Evolutionary conservation across 2,329 filamentous ascomycete genomes (phyloP).

Genomic region (Neonectria hederae): DNA sequence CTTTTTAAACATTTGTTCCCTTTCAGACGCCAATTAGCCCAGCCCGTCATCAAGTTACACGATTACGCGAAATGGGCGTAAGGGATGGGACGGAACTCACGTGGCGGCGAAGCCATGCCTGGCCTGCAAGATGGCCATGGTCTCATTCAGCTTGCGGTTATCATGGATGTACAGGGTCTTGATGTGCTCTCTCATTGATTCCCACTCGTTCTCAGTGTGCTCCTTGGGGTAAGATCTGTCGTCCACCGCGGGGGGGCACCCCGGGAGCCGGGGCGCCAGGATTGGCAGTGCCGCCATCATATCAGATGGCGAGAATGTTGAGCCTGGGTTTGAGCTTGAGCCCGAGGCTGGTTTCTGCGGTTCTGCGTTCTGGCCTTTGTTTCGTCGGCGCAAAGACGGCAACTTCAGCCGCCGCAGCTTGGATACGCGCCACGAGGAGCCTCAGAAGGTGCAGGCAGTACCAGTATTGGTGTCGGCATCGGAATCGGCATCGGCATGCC

Average conservation of each 20-base stretch:
- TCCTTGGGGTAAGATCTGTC: conserved; percentile 46
- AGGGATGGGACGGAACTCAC: conserved; percentile 41
- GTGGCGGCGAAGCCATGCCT: conserved; percentile 50
- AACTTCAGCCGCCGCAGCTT: conserved; percentile 21
- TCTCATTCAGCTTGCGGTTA: conserved; percentile 49
- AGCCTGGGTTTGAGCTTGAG: conserved; percentile 1
- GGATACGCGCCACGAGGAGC: conserved; percentile 28
- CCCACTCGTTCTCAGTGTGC: conserved; percentile 50
- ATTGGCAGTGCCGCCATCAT: conserved; percentile 44
- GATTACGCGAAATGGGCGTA: neutral
- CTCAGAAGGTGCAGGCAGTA: conserved; percentile 28
- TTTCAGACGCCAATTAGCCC: conserved; percentile 26
- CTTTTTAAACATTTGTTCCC: conserved; percentile 54
- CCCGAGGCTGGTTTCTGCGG: conserved; percentile 2
- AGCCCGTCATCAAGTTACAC: neutral
- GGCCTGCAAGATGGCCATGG: conserved; percentile 48
- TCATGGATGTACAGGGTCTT: conserved; percentile 48
- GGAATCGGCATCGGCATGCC: conserved; percentile 37
- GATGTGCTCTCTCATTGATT: conserved; percentile 45
- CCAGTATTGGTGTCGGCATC: conserved; percentile 26
- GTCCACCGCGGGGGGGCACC: conserved; percentile 37
- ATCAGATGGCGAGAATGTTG: conserved; percentile 5
- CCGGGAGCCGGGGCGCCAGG: conserved; percentile 48
- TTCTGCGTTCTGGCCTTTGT: neutral
- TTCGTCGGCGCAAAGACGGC: conserved; percentile 15